phyloP scores from a whole-genome alignment of 768 basidiomycete genomes.

The Leccinum incarnatum region DNA sequence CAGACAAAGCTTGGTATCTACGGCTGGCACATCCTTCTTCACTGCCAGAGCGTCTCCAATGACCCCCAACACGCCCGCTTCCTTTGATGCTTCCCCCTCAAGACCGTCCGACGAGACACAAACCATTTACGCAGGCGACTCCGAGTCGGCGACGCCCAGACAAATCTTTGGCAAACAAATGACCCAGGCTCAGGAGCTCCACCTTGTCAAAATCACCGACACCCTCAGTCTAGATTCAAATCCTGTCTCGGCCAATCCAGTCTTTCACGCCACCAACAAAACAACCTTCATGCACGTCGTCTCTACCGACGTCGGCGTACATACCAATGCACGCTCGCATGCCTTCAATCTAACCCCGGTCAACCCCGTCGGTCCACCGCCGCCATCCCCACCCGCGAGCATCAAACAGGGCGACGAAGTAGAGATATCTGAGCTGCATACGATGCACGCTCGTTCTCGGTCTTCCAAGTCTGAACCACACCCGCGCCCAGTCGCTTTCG shows the following conservation, averaged over 20 bases:
- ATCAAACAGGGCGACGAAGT: slow-evolving; percentile 23
- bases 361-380: slow-evolving; percentile 47
- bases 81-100: slow-evolving; percentile 27
- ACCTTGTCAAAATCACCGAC: slow-evolving; percentile 56
- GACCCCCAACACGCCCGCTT: slow-evolving; percentile 19
- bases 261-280: slow-evolving; percentile 36
- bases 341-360: not conserved
- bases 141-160: slow-evolving; percentile 31
- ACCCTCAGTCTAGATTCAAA: slow-evolving; percentile 42
- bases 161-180: slow-evolving; percentile 30
- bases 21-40: slow-evolving; percentile 25
- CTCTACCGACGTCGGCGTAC: slow-evolving; percentile 18
- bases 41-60: slow-evolving; percentile 27
- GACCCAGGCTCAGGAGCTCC: slow-evolving; percentile 45
- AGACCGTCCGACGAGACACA: slow-evolving; percentile 35
- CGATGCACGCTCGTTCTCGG: slow-evolving; percentile 29
- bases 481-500: slow-evolving; percentile 31
- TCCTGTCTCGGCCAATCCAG: slow-evolving; percentile 29
- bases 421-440: slow-evolving; percentile 19
- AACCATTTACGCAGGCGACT: slow-evolving; percentile 23
- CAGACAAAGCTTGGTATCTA: slow-evolving; percentile 26
- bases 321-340: not conserved
- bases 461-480: slow-evolving; percentile 20
- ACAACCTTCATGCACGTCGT: slow-evolving; percentile 35
- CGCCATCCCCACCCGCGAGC: slow-evolving; percentile 53